Percentiles rank a stretch among this genome's conserved stretches.
Conservation (phyloP, 2,329 filamentous ascomycete genomes). For the Phyllosticta paracitricarpa region DNA sequence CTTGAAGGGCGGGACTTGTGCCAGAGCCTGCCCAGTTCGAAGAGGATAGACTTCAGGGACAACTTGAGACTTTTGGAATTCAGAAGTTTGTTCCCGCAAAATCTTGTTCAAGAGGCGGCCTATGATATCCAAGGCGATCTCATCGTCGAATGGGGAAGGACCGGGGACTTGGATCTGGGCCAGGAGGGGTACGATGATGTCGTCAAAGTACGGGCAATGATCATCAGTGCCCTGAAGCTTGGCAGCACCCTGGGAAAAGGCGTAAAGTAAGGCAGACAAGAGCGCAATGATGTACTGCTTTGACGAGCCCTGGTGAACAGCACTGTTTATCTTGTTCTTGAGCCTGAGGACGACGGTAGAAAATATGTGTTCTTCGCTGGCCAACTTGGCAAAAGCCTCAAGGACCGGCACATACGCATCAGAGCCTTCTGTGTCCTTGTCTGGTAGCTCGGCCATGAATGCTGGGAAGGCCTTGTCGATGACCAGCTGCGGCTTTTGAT, state of each 20-base stretch:
- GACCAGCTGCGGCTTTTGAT: conserved; percentile 51
- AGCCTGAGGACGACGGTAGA: conserved; percentile 53
- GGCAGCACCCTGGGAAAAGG: conserved; percentile 46
- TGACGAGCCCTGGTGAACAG: conserved; percentile 43
- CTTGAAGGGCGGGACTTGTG: conserved; percentile 24
- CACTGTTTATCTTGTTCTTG: conserved; percentile 51
- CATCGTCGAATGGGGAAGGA: conserved; percentile 33
- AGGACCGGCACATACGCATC: conserved; percentile 45
- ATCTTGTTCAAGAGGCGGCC: conserved; percentile 53
- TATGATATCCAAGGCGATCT: conserved; percentile 47
- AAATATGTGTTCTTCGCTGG: conserved; percentile 51
- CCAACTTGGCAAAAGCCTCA: conserved; percentile 55
- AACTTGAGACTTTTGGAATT: conserved; percentile 42
- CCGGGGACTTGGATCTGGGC: conserved; percentile 25
- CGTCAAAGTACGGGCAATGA: conserved; percentile 34
- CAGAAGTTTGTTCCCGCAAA: conserved; percentile 41
- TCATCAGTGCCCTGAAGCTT: conserved; percentile 37
- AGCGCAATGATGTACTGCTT: conserved; percentile 49
- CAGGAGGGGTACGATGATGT: conserved; percentile 36
- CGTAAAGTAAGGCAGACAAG: conserved; percentile 51
- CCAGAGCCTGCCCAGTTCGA: conserved; percentile 30
- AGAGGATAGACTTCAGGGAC: conserved; percentile 45
- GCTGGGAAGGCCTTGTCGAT: conserved; percentile 56
- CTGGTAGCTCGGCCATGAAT: conserved; percentile 55
- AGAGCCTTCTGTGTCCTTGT: conserved; percentile 39